Base-by-base conservation (phyloP, 139 green algal genomes). In the Klebsormidium nitens region DNA sequence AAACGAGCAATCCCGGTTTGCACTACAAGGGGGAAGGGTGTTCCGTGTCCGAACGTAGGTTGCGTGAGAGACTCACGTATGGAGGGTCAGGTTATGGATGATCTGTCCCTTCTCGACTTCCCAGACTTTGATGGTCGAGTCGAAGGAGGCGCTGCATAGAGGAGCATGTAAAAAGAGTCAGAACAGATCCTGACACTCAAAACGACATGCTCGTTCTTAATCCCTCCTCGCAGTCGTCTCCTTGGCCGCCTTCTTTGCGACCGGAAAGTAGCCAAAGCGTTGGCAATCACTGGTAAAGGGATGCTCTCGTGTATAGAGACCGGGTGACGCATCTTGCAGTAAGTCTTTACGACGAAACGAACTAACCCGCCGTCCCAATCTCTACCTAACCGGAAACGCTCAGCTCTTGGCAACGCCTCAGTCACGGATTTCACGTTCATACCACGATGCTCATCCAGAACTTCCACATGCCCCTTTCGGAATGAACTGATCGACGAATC, bases 121-220 rank as follows among this genome's bases (percentile, higher is more conserved):
- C 89, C 89, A 96, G 58, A 96, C 67, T 74, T 89, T 89, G 37
- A 89, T 79, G 42, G 88, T 93, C 5, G 75, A 72, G 68, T 96
- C 91, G 70, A 94, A 95, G 19, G 87, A 94, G 17, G 90, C 89
- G 47, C 71, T 78, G 71, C 52, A 44, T 5, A 35, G 31, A 66
- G 14, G 66, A 23, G 71, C 6, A 28, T 26, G 63, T 26, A 69
- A 11, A 69, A 61, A 34, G 28, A 23, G 14, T 38, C 14, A 63
- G 11, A 38, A 63, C 55, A 14, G 32, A 63, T 38, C 29, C 14
- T 63, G 55, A 8, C 8, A 14, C 29, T 63, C 32, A 49, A 63
- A 14, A 63, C 44, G 44, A 52, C 44, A 52, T 14, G 14, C 44
- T 28, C 14, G 44, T 28, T 17, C 14, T 52, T 14, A 14, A 14